phyloP scores from a whole-genome alignment of 2,329 filamentous ascomycete species.

The Penicillium nordicum region DNA sequence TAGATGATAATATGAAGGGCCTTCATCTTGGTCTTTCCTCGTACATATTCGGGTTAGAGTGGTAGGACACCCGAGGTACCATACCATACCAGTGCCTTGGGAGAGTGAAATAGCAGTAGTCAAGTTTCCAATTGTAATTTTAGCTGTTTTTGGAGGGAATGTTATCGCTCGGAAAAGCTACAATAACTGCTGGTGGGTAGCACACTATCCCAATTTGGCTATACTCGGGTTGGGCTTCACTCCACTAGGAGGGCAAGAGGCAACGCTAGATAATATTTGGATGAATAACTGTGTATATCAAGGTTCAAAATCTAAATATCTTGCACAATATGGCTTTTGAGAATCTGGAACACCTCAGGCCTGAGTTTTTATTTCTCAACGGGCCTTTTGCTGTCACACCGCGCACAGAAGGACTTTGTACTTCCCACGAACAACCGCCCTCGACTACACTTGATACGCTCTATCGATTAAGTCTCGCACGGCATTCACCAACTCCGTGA shows the following conservation, averaged over 20 bases:
- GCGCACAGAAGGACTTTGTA: not conserved
- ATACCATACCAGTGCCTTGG: not conserved
- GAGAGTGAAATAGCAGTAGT: not conserved
- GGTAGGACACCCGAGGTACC: not conserved
- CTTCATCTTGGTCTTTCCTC: not conserved
- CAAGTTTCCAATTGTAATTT: not conserved
- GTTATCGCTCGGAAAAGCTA: not conserved
- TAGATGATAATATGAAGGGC: not conserved
- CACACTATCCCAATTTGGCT: not conserved
- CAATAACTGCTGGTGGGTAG: not conserved
- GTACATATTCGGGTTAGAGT: not conserved
- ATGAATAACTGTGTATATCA: not conserved
- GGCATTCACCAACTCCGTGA: slow-evolving; percentile 18
- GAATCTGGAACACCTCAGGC: not conserved
- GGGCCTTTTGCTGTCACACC: not conserved
- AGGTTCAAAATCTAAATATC: not conserved
- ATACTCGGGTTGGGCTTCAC: not conserved
- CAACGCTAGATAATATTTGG: not conserved
- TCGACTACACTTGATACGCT: not conserved
- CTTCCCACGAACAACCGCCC: not conserved
- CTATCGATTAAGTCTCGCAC: slow-evolving; percentile 16
- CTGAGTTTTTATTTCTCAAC: not conserved
- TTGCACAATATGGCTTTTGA: not conserved
- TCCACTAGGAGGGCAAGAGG: not conserved
- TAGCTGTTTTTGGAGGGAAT: not conserved